phyloP scores from a whole-genome alignment of 805 yeast species.

The Candida caryicola region DNA sequence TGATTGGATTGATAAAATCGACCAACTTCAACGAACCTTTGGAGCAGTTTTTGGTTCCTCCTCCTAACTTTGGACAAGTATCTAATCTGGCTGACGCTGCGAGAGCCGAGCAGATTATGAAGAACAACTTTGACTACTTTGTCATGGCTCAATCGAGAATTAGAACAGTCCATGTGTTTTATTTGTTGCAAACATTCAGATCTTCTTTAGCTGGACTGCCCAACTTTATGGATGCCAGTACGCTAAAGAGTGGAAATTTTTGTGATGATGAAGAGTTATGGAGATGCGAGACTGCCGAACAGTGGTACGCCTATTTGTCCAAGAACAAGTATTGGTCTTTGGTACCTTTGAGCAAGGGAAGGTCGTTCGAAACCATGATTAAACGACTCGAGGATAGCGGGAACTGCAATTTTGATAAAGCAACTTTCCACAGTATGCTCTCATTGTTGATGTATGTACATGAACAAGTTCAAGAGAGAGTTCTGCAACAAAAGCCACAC shows the following conservation, averaged over 20 bases:
- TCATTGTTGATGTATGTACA: constrained; percentile 63
- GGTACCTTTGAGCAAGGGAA: constrained; percentile 57
- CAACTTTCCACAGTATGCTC: constrained; percentile 43
- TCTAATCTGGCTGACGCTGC: constrained; percentile 13
- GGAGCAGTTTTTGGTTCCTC: constrained; percentile 45
- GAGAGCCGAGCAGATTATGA: constrained; percentile 20
- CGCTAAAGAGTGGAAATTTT: constrained; percentile 62
- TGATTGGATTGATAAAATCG: constrained; percentile 52
- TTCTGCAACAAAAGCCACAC: constrained; percentile 32
- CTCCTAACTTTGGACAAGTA: constrained; percentile 17
- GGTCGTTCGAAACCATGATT: constrained; percentile 43
- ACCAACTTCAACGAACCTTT: constrained; percentile 52
- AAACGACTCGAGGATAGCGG: constrained; percentile 44
- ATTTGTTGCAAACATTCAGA: constrained; percentile 48
- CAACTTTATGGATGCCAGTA: constrained; percentile 38
- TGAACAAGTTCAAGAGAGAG: constrained; percentile 57
- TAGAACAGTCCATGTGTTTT: constrained; percentile 50
- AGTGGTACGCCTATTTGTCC: constrained; percentile 45
- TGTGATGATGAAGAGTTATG: constrained; percentile 61
- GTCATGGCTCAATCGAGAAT: constrained; percentile 55
- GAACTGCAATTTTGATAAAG: background rate
- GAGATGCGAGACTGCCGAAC: constrained; percentile 46
- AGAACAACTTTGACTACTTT: constrained; percentile 48
- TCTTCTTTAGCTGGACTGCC: constrained; percentile 43
- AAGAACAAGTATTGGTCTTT: constrained; percentile 42